phyloP scores from a whole-genome alignment of 495 filamentous ascomycete species.

The Neurospora hispaniola region DNA sequence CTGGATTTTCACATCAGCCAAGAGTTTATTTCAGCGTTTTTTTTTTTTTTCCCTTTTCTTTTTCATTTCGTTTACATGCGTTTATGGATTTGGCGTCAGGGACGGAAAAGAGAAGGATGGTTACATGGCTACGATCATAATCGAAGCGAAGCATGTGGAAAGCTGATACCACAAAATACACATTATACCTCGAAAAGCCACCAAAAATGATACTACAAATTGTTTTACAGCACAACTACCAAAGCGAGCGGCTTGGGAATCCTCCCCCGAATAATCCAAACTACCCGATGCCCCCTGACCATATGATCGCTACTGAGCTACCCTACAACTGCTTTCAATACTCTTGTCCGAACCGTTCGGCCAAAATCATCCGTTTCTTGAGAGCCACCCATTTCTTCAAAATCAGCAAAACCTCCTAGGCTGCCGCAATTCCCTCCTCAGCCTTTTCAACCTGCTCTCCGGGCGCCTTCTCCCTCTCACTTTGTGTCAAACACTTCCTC shows the following conservation, averaged over 20 bases:
- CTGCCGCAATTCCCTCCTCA: not conserved
- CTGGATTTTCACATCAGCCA: not conserved
- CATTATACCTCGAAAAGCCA: not conserved
- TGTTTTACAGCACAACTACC: not conserved
- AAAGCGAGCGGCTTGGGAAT: not conserved
- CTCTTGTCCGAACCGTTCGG: not conserved
- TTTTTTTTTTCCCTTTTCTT: no score
- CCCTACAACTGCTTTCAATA: not conserved
- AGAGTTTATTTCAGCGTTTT: not conserved
- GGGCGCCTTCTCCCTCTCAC: not conserved
- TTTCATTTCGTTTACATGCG: not conserved
- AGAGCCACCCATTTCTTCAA: not conserved
- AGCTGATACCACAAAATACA: not conserved
- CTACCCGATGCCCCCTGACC: not conserved
- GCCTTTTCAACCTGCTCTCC: not conserved
- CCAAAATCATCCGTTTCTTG: not conserved
- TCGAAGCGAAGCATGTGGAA: not conserved
- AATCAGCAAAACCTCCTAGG: not conserved
- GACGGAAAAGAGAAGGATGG: not conserved
- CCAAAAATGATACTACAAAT: not conserved
- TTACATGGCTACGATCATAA: not conserved
- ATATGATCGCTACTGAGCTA: not conserved
- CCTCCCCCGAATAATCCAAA: not conserved
- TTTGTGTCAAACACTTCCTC: slow-evolving; percentile 27
- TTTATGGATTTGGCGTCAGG: not conserved